Conservation (phyloP, 768 basidiomycete genomes). For the Favolaschia claudopus region DNA sequence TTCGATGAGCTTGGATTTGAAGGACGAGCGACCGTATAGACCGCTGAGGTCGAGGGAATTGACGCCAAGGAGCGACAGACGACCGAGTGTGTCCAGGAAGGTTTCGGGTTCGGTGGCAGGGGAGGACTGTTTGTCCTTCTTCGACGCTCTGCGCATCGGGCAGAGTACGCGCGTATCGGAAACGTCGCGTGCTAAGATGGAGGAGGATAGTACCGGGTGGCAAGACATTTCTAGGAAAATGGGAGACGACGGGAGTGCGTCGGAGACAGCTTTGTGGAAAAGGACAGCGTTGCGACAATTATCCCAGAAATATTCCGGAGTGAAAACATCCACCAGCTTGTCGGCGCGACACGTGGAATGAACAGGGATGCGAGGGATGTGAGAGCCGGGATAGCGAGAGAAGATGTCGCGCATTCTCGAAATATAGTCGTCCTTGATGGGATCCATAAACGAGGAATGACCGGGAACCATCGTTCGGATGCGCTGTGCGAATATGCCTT, state of each 20-base stretch:
- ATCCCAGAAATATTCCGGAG: conserved; percentile 4
- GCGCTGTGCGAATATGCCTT: conserved; percentile 34
- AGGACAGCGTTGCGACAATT: conserved; percentile 5
- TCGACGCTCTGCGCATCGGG: conserved; percentile 7
- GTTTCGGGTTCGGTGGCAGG: background rate
- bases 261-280: background rate
- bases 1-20: background rate
- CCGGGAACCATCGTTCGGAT: conserved; percentile 37
- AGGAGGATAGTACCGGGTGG: conserved; percentile 1
- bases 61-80: background rate
- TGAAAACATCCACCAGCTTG: background rate
- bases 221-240: conserved; percentile 11
- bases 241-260: background rate
- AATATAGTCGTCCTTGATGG: conserved; percentile 22
- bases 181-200: background rate
- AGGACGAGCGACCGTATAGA: background rate
- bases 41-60: conserved; percentile 3
- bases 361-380: conserved; percentile 4
- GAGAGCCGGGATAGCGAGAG: conserved; percentile 3
- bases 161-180: background rate
- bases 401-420: conserved; percentile 1
- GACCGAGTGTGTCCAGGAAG: conserved; percentile 1
- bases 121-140: background rate
- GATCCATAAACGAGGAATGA: conserved; percentile 38
- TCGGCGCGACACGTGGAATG: conserved; percentile 2